Evolutionary conservation across 257 asterid species (phyloP), one percentile per base, ranked within the genome.

Genomic region (Solanum corneliomulleri): DNA sequence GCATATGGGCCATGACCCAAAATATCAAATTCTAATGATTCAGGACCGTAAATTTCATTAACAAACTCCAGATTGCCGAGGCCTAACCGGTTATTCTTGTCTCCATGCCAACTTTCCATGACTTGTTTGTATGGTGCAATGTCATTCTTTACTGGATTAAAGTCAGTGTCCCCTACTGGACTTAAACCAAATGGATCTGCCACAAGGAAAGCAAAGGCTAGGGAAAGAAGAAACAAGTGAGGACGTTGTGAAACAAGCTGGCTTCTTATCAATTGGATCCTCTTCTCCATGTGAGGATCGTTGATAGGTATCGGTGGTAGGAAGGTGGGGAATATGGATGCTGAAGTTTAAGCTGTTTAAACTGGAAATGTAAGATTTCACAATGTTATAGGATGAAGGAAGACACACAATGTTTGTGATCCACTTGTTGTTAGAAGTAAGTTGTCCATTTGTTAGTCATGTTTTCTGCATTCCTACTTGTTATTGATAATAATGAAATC

Each of bases 1-100:
- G 98, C 90, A 39, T 95, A 97, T 15, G 99, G 99, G 9, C 99
- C 99, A 3, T 88, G 93, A 13, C 98, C 99, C 76, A 10, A 85
- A 21, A 12, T 25, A 60, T 96, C 99, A 12, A 96, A 96, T 89
- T 96, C 99, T 66, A 96, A 84, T 1, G 98, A 96, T 56, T 96
- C 99, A 0, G 99, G 99, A 8, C 99, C 99, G 3, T 89, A 97
- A 13, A 95, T 86, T 62, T 97, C 89, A 69, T 94, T 94, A 74
- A 91, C 89, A 78, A 94, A 94, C 91, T 92, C 95, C 92, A 95
- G 86, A 52, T 77, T 89, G 47, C 98, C 98, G 2, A 56, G 86
- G 41, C 98, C 94, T 49, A 95, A 75, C n/a, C 98, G 92, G 89
- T 97, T 97, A 23, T 16, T 80, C 82, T 95, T 91, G 89, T 97